phyloP scores from a whole-genome alignment of 768 basidiomycete species.

The Pholiota molesta region DNA sequence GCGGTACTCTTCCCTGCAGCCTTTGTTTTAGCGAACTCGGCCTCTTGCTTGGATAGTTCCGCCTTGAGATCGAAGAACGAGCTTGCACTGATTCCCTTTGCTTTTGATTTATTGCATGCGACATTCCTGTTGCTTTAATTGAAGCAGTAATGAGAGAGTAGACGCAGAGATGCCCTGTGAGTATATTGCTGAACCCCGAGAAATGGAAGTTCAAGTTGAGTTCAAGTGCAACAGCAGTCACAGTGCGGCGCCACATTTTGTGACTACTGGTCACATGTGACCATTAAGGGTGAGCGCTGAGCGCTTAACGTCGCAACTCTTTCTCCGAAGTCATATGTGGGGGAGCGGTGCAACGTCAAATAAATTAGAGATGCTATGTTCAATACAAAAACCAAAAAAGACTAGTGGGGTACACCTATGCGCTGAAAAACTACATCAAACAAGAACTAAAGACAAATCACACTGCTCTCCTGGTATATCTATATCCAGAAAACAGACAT shows the following conservation, averaged over 20 bases:
- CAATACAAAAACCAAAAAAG: too few relatives aligned
- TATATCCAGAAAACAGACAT: not conserved
- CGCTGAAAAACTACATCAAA: not conserved
- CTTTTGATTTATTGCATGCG: conserved; percentile 62
- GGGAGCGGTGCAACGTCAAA: too few relatives aligned
- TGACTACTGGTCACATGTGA: too few relatives aligned
- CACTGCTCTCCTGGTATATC: conserved; percentile 22
- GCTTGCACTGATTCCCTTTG: conserved; percentile 68
- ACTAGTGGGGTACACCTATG: not conserved
- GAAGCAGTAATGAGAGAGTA: not conserved
- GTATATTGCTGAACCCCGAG: too few relatives aligned
- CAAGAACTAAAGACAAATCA: not conserved
- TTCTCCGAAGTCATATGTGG: too few relatives aligned
- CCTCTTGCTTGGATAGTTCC: conserved; percentile 65
- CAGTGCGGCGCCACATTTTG: too few relatives aligned
- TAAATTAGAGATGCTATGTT: too few relatives aligned
- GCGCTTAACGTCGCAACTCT: too few relatives aligned
- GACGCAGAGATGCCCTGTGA: not conserved
- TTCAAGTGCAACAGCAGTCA: too few relatives aligned
- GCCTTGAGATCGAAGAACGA: conserved; percentile 87
- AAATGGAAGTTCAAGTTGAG: too few relatives aligned
- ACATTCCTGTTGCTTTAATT: conserved; percentile 30
- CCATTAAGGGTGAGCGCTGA: too few relatives aligned
- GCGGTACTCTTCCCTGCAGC: conserved; percentile 55
- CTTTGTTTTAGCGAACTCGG: conserved; percentile 60